phyloP scores from a whole-genome alignment of 23 red algal species.

The Pyropia haitanensis region DNA sequence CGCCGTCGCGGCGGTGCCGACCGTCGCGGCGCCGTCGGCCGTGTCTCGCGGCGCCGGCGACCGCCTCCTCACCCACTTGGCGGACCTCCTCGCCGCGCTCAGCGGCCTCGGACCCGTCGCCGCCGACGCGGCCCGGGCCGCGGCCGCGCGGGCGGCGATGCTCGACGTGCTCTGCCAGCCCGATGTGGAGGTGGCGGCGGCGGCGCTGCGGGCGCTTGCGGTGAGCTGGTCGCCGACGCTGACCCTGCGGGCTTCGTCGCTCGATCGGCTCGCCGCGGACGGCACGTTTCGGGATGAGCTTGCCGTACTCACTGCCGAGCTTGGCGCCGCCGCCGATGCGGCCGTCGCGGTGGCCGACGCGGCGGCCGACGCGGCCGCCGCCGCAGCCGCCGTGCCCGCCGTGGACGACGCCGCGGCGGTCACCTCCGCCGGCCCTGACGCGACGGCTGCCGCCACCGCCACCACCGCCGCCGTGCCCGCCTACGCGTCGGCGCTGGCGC shows the following conservation, averaged over 20 bases:
- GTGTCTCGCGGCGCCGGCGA: constrained; percentile 31
- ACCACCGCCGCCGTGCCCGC: not conserved
- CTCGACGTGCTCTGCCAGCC: constrained; percentile 20
- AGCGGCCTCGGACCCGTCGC: constrained; percentile 28
- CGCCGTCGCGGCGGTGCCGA: too few species aligned
- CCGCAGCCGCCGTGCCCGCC: constrained; percentile 7
- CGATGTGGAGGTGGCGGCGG: constrained; percentile 9
- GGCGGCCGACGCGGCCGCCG: constrained; percentile 24
- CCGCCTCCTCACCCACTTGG: constrained; percentile 7
- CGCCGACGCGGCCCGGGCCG: constrained; percentile 9
- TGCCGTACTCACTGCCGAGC: constrained; percentile 8
- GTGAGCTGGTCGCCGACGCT: constrained; percentile 17
- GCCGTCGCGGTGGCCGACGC: not conserved
- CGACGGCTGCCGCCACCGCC: not conserved
- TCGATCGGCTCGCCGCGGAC: constrained; percentile 26
- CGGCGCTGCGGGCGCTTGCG: constrained; percentile 21
- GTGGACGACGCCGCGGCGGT: not conserved
- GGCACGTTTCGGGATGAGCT: constrained; percentile 62
- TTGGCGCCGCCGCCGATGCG: not conserved
- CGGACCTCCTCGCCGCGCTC: constrained; percentile 32
- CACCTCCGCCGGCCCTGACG: not conserved
- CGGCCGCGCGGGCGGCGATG: constrained; percentile 9
- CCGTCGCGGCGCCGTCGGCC: not conserved
- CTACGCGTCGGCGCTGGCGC: not conserved
- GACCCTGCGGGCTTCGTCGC: constrained; percentile 35